Evolutionary conservation across 306 rosid genomes (phyloP), one percentile per base, ranked within the genome.

Genomic region (Canavalia gladiata): DNA sequence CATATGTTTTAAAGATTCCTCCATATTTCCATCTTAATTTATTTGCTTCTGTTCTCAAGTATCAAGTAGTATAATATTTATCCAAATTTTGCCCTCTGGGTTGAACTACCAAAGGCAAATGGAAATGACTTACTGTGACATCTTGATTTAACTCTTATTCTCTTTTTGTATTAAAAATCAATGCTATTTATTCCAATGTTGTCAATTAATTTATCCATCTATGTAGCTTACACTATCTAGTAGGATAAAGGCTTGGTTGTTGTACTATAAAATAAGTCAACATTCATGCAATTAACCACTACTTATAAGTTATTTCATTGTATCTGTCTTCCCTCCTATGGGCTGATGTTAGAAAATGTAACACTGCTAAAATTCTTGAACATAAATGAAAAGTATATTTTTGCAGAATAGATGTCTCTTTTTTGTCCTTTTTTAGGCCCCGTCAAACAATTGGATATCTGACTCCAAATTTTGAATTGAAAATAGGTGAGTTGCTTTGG

Each of bases 401-500:
- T 7, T 52, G 25, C 5, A 39, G 68, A 1, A 56, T 33, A 41
- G 11, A 8, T 25, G n/a, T 47, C 18, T 71, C 31, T 77, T 54
- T n/a, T 7, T 8, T 66, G 42, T 47, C 7, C 43, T 58, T 42
- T 45, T 83, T 80, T 73, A 30, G 56, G 47, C 11, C 30, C 35
- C 4, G 33, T 37, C 72, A 45, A 47, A 59, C 18, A 47, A 76
- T 76, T 56, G 12, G 62, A 83, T 52, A 64, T 34, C 77, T 70
- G 81, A 80, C 37, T 66, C 69, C 18, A 12, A 55, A 52, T 9
- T 78, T 72, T 63, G 62, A 60, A 47, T 69, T 81, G 74, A 86
- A 52, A 80, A 50, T 72, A 96, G 99, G 97, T 96, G 74, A 96
- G 98, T 82, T 96, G 99, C 92, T 93, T 84, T 51, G 99, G 99